Evolutionary conservation across 768 basidiomycete genomes (phyloP).

Genomic region (Leccinum imitatum): DNA sequence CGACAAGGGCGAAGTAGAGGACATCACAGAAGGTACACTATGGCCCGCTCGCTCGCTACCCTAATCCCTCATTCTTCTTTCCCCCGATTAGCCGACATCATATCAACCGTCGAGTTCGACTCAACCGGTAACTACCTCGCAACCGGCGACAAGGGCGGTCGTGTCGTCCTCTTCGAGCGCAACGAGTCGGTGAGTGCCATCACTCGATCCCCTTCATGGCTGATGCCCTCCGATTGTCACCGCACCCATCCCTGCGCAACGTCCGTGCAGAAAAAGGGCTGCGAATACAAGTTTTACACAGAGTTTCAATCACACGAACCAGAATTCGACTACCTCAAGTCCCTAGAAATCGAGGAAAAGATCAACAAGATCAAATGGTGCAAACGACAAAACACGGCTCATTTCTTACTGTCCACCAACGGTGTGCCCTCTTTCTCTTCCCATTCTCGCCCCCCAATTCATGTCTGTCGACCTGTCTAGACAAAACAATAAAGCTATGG

Average conservation of each 20-base stretch:
- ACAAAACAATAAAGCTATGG: slow-evolving; percentile 99
- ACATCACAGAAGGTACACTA: slow-evolving; percentile 91
- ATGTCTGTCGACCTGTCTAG: slow-evolving; percentile 41
- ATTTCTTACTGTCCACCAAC: slow-evolving; percentile 96
- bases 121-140: slow-evolving; percentile 99
- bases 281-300: slow-evolving; percentile 99
- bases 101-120: slow-evolving; percentile 99
- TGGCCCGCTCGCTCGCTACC: slow-evolving; percentile 23
- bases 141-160: slow-evolving; percentile 98
- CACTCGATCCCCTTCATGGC: slow-evolving; percentile 14
- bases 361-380: slow-evolving; percentile 99
- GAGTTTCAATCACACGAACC: slow-evolving; percentile 99
- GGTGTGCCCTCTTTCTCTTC: slow-evolving; percentile 48
- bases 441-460: neutral
- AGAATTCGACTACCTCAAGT: slow-evolving; percentile 99
- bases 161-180: slow-evolving; percentile 97
- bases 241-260: slow-evolving; percentile 14
- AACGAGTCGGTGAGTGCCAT: slow-evolving; percentile 81
- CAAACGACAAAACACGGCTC: slow-evolving; percentile 95
- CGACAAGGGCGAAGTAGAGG: slow-evolving; percentile 99
- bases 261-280: slow-evolving; percentile 86
- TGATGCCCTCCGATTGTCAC: slow-evolving; percentile 36
- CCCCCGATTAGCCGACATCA: slow-evolving; percentile 87
- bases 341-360: slow-evolving; percentile 99
- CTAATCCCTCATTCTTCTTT: slow-evolving; percentile 14